phyloP scores from a whole-genome alignment of 75 land plant species.

The Selaginella tamariscina region DNA sequence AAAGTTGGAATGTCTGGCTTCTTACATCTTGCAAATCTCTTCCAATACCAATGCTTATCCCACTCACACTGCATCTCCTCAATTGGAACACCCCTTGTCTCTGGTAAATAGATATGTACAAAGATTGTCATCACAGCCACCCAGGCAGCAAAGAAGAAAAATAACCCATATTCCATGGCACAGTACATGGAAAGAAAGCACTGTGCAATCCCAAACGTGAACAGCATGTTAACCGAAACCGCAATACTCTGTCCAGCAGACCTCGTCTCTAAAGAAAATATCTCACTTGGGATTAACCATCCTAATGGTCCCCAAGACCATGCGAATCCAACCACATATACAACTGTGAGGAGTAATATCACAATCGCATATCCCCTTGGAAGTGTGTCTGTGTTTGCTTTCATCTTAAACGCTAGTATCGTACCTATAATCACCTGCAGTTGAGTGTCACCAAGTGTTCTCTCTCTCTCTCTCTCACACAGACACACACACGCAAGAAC shows the following conservation, averaged over 20 bases:
- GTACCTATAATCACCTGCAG: too few relatives aligned
- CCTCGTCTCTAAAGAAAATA: neutral
- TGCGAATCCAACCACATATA: neutral
- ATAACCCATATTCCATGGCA: neutral
- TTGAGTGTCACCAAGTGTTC: too few relatives aligned
- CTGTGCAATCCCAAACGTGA: neutral
- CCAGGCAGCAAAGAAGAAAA: neutral
- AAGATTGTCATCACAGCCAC: neutral
- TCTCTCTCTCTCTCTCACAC: too few relatives aligned
- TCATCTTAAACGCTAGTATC: too few relatives aligned
- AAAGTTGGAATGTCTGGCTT: too few relatives aligned
- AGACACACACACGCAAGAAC: too few relatives aligned
- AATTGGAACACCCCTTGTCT: neutral
- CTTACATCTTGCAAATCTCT: too few relatives aligned
- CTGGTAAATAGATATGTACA: neutral
- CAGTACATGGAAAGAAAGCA: neutral
- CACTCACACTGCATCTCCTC: too few relatives aligned
- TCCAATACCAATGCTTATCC: too few relatives aligned
- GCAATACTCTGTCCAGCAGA: neutral
- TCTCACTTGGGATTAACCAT: neutral
- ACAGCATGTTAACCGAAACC: neutral
- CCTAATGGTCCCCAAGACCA: constrained; percentile 9
- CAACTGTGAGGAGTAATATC: too few relatives aligned
- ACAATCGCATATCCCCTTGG: too few relatives aligned
- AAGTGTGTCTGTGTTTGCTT: too few relatives aligned